Evolutionary conservation across 371 early-diverging fungal genomes (phyloP).

Genomic region (Circinella umbellata): DNA sequence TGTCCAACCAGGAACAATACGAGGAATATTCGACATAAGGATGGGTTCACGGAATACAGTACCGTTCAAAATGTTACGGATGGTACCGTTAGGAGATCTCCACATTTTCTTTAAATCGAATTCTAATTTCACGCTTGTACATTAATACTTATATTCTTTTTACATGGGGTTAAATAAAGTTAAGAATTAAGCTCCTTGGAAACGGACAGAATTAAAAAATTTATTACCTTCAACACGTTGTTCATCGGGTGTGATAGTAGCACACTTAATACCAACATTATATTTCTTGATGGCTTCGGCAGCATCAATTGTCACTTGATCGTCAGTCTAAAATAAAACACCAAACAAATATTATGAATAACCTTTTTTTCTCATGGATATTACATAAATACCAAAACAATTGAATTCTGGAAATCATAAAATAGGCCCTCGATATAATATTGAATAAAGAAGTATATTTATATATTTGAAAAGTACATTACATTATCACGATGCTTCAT

Average conservation of each 20-base stretch:
- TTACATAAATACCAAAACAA: too few relatives aligned
- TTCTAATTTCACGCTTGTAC: constrained; percentile 44
- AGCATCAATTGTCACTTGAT: constrained; percentile 87
- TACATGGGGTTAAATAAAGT: too few relatives aligned
- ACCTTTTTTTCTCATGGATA: too few relatives aligned
- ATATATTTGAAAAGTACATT: constrained; percentile 5
- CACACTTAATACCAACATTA: constrained; percentile 96
- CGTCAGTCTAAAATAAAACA: constrained; percentile 40
- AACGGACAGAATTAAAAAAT: too few relatives aligned
- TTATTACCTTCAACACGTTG: constrained; percentile 78
- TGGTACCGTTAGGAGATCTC: constrained; percentile 96
- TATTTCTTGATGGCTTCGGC: constrained; percentile 93
- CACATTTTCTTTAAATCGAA: constrained; percentile 94
- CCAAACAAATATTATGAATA: background rate
- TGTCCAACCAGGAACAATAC: constrained; percentile 92
- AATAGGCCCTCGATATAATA: too few relatives aligned
- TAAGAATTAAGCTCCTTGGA: too few relatives aligned
- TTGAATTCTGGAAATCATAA: too few relatives aligned
- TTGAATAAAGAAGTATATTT: too few relatives aligned
- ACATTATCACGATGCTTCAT: constrained; percentile 90
- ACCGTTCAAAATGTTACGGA: constrained; percentile 92
- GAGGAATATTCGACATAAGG: constrained; percentile 84
- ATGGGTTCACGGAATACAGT: constrained; percentile 97
- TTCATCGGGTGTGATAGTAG: constrained; percentile 95
- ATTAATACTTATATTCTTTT: background rate